A percentile compares a stretch with the other conserved stretches of the same genome.
These are phyloP conservation scores for Stemphylium beticola DNA, from an alignment of 2,329 filamentous ascomycete genomes.

Conservation along the genomic window DNA sequence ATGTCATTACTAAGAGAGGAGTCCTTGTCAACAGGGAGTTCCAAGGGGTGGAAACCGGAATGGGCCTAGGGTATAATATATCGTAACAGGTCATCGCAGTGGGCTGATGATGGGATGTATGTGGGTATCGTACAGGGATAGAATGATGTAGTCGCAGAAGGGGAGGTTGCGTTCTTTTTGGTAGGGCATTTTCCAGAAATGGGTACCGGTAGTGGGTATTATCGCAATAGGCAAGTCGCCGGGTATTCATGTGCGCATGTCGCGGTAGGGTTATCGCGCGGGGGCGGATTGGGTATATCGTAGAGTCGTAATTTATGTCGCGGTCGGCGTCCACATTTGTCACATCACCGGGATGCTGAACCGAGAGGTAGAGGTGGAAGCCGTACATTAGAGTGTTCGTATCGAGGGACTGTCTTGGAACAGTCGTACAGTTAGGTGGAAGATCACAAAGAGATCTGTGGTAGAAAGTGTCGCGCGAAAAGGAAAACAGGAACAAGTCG, in stretches of 20 bases:
- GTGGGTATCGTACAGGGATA: constrained; percentile 10
- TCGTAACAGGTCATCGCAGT: constrained; percentile 17
- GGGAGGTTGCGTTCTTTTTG: constrained; percentile 3
- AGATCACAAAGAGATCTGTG: constrained; percentile 21
- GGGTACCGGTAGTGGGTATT: constrained; percentile 20
- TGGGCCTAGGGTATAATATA: constrained; percentile 12
- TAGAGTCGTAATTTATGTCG: constrained; percentile 13
- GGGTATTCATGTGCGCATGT: not conserved
- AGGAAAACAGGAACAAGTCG: constrained; percentile 14
- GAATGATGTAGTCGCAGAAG: constrained; percentile 9
- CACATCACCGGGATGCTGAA: constrained; percentile 33
- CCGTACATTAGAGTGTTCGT: constrained; percentile 36
- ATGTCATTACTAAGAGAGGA: constrained; percentile 8
- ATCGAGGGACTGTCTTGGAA: constrained; percentile 11
- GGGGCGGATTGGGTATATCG: constrained; percentile 8
- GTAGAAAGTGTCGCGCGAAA: constrained; percentile 11
- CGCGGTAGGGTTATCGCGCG: constrained; percentile 18
- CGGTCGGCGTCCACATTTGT: constrained; percentile 16
- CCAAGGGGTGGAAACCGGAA: not conserved
- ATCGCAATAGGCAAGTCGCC: constrained; percentile 22
- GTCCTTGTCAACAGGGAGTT: not conserved
- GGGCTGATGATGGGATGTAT: constrained; percentile 6
- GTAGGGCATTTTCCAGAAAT: constrained; percentile 22
- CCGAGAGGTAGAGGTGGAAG: constrained; percentile 25
- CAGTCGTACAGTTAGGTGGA: constrained; percentile 18